Base-by-base conservation (phyloP, 495 filamentous ascomycete genomes). In the Aspergillus steynii region DNA sequence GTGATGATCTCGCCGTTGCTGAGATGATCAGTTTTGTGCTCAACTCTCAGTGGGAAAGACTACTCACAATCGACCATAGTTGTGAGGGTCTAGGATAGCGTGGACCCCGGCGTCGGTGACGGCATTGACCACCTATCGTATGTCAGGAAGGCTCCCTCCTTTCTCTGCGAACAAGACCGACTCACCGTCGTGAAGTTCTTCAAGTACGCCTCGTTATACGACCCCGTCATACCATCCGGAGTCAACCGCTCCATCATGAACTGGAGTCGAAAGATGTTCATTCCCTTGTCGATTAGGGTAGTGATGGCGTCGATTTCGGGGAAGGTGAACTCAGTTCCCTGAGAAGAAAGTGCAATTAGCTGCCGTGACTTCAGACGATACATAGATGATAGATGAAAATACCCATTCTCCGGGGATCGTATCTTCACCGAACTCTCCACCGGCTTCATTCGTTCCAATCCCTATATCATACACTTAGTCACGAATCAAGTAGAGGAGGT, bases 161-260 rank as follows among this genome's bases (percentile, higher is more conserved):
- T 55, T 34, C n/a, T 28, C 6, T 9, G 20, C 20, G 20, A 31
- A 1, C 15, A 25, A 49, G 12, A 8, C 2, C 34, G 6, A 51
- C 71, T 68, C 70, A 85, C 82, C n/a, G 68, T 56, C 51, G 74
- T 77, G 32, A 81, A 66, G 58, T 71, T 73, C 10, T 61, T 68
- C 58, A 82, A 46, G 54, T 83, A 84, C 27, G 71, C 75, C 0
- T 68, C 27, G 61, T 79, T 73, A 4, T 71, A 53, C 12, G 70
- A 59, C 45, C 74, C 74, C 27, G 77, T 78, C 66, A 90, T 62
- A 51, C 74, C 65, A 58, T 68, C 75, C 1, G 82, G 88, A 25
- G 82, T 74, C 48, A 90, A 70, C 46, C 88, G 85, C 74, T 91
- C 88, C 88, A 90, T 90, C 74, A 86, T 71, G 73, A 90, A 85